phyloP scores from a whole-genome alignment of 2,329 filamentous ascomycete genomes.

The Colletotrichum ledebouriae region DNA sequence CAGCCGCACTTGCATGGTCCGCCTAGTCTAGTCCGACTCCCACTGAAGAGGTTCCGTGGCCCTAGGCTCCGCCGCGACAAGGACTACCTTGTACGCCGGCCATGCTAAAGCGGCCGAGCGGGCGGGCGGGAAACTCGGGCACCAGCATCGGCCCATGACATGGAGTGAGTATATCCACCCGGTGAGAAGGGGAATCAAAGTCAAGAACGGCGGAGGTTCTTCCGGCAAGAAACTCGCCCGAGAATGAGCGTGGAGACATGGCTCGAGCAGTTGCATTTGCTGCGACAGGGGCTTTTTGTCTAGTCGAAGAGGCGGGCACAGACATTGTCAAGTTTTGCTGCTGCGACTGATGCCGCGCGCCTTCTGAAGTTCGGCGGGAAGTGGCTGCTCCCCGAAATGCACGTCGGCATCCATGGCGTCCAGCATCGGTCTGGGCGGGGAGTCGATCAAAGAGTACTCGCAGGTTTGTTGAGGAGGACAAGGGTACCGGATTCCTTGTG shows the following conservation, averaged over 20 bases:
- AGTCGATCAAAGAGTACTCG: neutral
- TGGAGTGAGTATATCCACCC: conserved; percentile 39
- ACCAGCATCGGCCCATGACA: conserved; percentile 34
- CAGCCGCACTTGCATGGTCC: conserved; percentile 35
- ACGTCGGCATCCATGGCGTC: conserved; percentile 26
- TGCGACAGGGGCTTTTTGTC: conserved; percentile 23
- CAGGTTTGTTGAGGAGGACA: conserved; percentile 18
- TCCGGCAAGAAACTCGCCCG: neutral
- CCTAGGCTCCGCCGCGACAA: conserved; percentile 28
- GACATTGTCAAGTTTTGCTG: neutral
- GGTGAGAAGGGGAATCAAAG: conserved; percentile 25
- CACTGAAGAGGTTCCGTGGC: conserved; percentile 34
- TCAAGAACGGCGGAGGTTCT: neutral
- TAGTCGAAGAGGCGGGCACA: neutral
- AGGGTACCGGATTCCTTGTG: neutral
- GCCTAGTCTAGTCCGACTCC: neutral
- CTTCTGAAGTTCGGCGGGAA: neutral
- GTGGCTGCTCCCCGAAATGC: conserved; percentile 25
- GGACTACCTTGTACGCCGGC: conserved; percentile 40
- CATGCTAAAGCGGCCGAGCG: conserved; percentile 26
- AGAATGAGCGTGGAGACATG: neutral
- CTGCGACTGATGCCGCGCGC: conserved; percentile 4
- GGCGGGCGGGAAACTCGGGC: conserved; percentile 29
- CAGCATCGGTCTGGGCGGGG: neutral
- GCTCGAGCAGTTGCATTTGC: neutral